Evolutionary conservation across 2,329 filamentous ascomycete genomes (phyloP), one percentile per base, ranked within the genome.

Genomic region (Sarocladiaceae sp.): DNA sequence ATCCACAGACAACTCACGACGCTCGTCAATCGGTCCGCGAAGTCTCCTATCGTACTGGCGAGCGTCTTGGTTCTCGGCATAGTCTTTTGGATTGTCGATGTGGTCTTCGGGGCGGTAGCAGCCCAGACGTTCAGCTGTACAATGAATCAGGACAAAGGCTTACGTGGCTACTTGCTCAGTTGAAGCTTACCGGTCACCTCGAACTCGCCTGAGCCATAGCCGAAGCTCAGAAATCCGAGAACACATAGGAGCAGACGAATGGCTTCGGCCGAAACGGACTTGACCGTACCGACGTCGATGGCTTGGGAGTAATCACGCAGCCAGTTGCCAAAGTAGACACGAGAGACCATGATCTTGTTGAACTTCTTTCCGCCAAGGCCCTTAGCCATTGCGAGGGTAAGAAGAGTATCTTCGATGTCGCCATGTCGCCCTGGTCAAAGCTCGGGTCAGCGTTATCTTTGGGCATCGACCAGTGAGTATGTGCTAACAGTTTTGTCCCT

Each of bases 321-420:
- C 90, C 90, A 95, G 70, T 95, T 96, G 51, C 90, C 90, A 69
- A 96, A 96, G 70, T 96, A 96, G 51, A 94, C 86, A 49, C 89
- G 80, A 51, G 90, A 86, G 50, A 95, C 85, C 59, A 83, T 85
- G 58, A 95, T 78, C 69, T 93, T 93, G 70, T 78, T 80, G 67
- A 95, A 95, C 58, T 90, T 94, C 71, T 90, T 89, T 54, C 71
- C 70, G 53, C 70, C 69, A 49, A 72, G 63, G 53, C 68, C 69
- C 37, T 62, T 67, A 43, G 73, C 73, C 66, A 75, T 73, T 37
- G 82, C 66, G 21, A 95, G 72, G 48, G 78, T 82, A 47, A 95
- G 78, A 45, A 95, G 80, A 26, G 85, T 83, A 70, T 96, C 90
- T 71, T 95, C 90, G 57, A 96, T 94, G 64, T 96, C 90, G 58